Percentiles rank a stretch among this genome's conserved stretches.
These are phyloP conservation scores for Kuraishia molischiana DNA, from an alignment of 805 yeast species.

Conservation along the genomic window DNA sequence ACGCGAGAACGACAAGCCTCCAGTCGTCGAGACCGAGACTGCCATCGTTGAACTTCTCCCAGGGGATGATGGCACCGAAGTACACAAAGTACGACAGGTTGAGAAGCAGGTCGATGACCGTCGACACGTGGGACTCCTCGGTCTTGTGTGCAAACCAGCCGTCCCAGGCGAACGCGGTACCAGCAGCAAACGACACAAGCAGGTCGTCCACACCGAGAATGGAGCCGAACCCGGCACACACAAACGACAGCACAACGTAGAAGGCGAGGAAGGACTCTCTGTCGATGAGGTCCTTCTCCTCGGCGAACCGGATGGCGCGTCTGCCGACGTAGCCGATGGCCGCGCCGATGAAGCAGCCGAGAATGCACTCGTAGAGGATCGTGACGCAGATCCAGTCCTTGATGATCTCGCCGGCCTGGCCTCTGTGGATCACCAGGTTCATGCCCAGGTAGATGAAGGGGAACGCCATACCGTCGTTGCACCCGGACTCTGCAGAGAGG, in stretches of 20 bases:
- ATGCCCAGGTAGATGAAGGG: constrained; percentile 60
- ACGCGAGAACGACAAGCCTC: constrained; percentile 41
- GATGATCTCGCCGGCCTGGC: constrained; percentile 39
- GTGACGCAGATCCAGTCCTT: constrained; percentile 56
- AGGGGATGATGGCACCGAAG: constrained; percentile 63
- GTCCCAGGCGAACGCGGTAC: constrained; percentile 67
- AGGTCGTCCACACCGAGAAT: constrained; percentile 65
- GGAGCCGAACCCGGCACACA: constrained; percentile 54
- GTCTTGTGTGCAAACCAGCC: constrained; percentile 54
- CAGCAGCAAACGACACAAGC: constrained; percentile 65
- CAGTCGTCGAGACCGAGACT: constrained; percentile 37
- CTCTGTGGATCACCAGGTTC: constrained; percentile 38
- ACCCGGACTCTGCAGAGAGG: constrained; percentile 63
- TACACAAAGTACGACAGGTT: constrained; percentile 62
- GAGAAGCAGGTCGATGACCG: constrained; percentile 53
- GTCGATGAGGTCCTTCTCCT: constrained; percentile 42
- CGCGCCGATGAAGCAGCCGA: constrained; percentile 45
- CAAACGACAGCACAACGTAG: constrained; percentile 41
- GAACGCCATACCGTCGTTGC: constrained; percentile 66
- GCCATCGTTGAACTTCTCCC: constrained; percentile 47
- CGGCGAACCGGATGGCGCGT: constrained; percentile 43
- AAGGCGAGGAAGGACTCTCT: constrained; percentile 50
- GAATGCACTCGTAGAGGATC: constrained; percentile 50
- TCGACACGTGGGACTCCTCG: constrained; percentile 53
- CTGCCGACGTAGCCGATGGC: constrained; percentile 41